Evolutionary conservation across 2,329 filamentous ascomycete species (phyloP), one percentile per base, ranked within the genome.

Genomic region (Penicillium sumatraense): DNA sequence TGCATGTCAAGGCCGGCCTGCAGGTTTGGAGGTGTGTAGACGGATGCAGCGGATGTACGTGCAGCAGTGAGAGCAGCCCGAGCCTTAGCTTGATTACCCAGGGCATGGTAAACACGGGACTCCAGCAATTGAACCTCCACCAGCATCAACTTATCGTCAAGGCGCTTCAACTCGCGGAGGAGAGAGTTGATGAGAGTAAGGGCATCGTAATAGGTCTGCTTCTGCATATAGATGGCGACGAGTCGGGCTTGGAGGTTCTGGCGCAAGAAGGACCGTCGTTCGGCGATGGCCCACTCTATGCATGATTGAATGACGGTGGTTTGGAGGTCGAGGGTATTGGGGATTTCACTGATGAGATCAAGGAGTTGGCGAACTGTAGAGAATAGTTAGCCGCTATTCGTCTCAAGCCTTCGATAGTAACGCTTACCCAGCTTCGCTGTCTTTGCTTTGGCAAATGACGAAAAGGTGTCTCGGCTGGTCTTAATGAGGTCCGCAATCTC

Each of bases 1-100:
- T 99, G 95, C 95, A 99, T 98, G 73, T 99, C 95, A 64, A 99
- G 85, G 68, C 95, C 92, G 42, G 95, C 95, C 80, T 99, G 96
- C 55, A 99, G 84, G 63, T 96, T 82, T 3, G 96, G 95, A 49
- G 95, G 95, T 21, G 93, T 97, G 81, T 99, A 99, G 60, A 99
- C 95, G 24, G 92, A 96, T 47, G 96, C 95, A 52, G 96, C 95
- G 67, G 90, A 96, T 44, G 95, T 99, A 69, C 95, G 88, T 54
- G 95, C 93, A 60, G 91, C 93, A 20, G 95, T 99, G 61, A 99
- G 83, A 51, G 95, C 95, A 44, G 96, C 95, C 69, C 95, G 90
- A 48, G 91, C 93, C 81, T 99, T 99, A 69, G 93, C 85, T 68
- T 96, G 91, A 80, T 99, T 99, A 63, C 95, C 95, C 56, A 99